phyloP scores from a whole-genome alignment of 164 flowering plant species.

The Euptelea pleiosperma region DNA sequence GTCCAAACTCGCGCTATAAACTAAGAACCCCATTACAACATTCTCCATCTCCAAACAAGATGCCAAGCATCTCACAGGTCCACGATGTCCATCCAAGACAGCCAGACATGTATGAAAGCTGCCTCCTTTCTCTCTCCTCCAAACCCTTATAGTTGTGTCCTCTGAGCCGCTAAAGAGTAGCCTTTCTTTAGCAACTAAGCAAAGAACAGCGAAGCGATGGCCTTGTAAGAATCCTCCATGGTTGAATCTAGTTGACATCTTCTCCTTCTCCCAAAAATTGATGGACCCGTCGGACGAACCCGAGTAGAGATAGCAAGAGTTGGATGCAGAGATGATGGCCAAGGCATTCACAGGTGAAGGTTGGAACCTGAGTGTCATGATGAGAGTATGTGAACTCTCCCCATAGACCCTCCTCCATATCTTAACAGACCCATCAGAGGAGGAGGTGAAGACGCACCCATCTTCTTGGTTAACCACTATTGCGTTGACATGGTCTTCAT shows the following conservation, averaged over 20 bases:
- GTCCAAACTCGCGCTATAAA: slow-evolving; percentile 41
- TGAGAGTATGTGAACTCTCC: no score
- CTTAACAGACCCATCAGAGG: no score
- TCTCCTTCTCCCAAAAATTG: slow-evolving; percentile 40
- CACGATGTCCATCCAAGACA: no score
- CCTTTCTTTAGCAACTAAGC: slow-evolving; percentile 25
- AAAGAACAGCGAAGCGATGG: slow-evolving; percentile 33
- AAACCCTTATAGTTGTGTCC: slow-evolving; percentile 39
- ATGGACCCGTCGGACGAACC: slow-evolving; percentile 41
- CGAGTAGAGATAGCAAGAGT: slow-evolving; percentile 33
- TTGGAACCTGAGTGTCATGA: no score
- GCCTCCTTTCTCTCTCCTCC: slow-evolving; percentile 38
- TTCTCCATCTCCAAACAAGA: slow-evolving; percentile 31
- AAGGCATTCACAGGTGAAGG: slow-evolving; percentile 39
- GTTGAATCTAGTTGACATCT: slow-evolving; percentile 23
- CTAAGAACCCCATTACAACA: no score
- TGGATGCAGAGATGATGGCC: slow-evolving; percentile 19
- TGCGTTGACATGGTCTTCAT: slow-evolving; percentile 31
- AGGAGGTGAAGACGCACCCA: slow-evolving; percentile 35
- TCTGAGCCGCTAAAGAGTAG: slow-evolving; percentile 41
- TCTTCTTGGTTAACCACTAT: no score
- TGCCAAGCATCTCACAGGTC: slow-evolving; percentile 39
- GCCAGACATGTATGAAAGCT: slow-evolving; percentile 31
- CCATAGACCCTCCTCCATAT: no score
- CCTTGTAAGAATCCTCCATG: no score